Evolutionary conservation across 1,284 basidiomycete species (phyloP).

Genomic region (Boletellus deceptivus): DNA sequence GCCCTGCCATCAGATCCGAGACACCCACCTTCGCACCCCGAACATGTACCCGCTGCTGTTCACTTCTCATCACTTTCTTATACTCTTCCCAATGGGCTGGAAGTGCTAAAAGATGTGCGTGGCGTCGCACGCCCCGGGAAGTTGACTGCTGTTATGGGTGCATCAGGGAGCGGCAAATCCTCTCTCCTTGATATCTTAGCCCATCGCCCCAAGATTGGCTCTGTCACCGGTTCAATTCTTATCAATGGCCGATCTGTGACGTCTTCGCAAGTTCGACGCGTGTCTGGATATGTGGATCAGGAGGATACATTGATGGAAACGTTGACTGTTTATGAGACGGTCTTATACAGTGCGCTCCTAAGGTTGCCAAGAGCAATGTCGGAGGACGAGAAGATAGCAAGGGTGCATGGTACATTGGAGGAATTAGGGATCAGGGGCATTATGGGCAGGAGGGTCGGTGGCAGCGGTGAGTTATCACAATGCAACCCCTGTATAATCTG

Average conservation of each 20-base stretch:
- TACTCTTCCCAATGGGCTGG: constrained; percentile 58
- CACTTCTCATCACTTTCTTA: constrained; percentile 89
- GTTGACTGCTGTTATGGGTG: constrained; percentile 93
- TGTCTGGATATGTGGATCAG: constrained; percentile 96
- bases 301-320: constrained; percentile 97
- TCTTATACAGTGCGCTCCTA: constrained; percentile 89
- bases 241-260: constrained; percentile 84
- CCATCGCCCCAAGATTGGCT: constrained; percentile 81
- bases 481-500: not conserved
- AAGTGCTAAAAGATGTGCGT: constrained; percentile 77
- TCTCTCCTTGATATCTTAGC: constrained; percentile 96
- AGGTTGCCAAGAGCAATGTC: constrained; percentile 94
- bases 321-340: constrained; percentile 96
- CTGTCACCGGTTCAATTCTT: constrained; percentile 71
- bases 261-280: constrained; percentile 76
- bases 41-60: constrained; percentile 90
- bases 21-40: constrained; percentile 41
- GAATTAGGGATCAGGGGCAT: constrained; percentile 93
- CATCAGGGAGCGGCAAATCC: constrained; percentile 95
- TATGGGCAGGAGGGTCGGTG: constrained; percentile 87
- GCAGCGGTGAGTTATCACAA: constrained; percentile 55
- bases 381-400: constrained; percentile 87
- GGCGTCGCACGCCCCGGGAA: constrained; percentile 86
- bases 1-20: constrained; percentile 42
- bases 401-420: constrained; percentile 94